These are phyloP conservation scores for Diaporthe nobilis DNA, from an alignment of 2,329 filamentous ascomycete genomes.

Conservation along the genomic window DNA sequence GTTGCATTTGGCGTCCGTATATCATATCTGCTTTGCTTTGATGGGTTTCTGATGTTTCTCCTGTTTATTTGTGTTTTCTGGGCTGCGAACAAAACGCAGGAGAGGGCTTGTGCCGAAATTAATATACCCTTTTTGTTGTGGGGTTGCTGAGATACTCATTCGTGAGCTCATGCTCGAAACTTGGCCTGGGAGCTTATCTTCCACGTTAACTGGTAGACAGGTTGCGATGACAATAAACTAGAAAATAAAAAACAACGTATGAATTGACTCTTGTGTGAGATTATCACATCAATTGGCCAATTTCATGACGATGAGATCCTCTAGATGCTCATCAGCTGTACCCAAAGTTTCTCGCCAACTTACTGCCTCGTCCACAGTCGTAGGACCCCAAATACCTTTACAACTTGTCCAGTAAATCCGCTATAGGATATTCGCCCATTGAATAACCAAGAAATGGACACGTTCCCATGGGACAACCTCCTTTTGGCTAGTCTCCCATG, in stretches of 20 bases:
- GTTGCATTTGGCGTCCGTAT: slow-evolving; percentile 24
- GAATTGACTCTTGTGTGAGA: not conserved
- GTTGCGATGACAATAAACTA: not conserved
- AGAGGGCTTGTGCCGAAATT: not conserved
- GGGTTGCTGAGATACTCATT: not conserved
- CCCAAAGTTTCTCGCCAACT: not conserved
- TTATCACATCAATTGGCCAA: not conserved
- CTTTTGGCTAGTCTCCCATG: no score
- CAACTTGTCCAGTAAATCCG: not conserved
- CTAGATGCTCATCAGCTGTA: no score
- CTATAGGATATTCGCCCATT: not conserved
- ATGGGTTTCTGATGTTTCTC: not conserved
- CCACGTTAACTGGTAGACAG: not conserved
- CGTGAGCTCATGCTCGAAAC: slow-evolving; percentile 14
- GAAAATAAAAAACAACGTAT: not conserved
- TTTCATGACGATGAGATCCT: no score
- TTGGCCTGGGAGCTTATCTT: no score
- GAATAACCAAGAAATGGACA: not conserved
- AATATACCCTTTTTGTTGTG: slow-evolving; percentile 13
- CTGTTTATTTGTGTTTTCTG: not conserved
- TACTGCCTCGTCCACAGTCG: no score
- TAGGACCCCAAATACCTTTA: no score
- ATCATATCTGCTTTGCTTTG: not conserved
- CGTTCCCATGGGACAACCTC: no score
- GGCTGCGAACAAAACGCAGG: slow-evolving; percentile 2